Percentiles rank a stretch among this genome's conserved stretches.
phyloP scores from a whole-genome alignment of 768 basidiomycete genomes.

The Suillus fuscotomentosus region DNA sequence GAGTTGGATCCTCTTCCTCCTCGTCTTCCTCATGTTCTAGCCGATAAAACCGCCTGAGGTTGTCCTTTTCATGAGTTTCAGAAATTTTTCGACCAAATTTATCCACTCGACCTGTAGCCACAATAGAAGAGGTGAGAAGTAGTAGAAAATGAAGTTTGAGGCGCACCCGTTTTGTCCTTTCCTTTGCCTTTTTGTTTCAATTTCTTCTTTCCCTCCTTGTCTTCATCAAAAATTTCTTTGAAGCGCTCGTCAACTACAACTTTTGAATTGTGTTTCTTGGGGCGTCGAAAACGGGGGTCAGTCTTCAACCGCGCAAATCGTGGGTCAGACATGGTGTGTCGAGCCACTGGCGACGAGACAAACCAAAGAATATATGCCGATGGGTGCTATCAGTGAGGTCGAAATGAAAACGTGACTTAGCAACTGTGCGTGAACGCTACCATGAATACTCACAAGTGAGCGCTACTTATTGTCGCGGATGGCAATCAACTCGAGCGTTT shows the following conservation, averaged over 20 bases:
- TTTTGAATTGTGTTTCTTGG: conserved; percentile 77
- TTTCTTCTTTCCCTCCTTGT: conserved; percentile 35
- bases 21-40: conserved; percentile 47
- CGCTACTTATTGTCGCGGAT: not conserved
- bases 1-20: conserved; percentile 28
- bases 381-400: not conserved
- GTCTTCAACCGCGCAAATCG: conserved; percentile 84
- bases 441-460: not conserved
- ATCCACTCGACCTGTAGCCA: conserved; percentile 61
- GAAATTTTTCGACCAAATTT: conserved; percentile 83
- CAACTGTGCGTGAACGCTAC: not conserved
- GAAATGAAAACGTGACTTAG: not conserved
- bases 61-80: conserved; percentile 68
- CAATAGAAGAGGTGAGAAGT: not conserved
- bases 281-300: conserved; percentile 90
- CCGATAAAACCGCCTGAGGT: conserved; percentile 78
- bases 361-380: not conserved
- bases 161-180: conserved; percentile 15
- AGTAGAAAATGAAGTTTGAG: not conserved
- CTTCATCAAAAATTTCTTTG: conserved; percentile 65
- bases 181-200: conserved; percentile 33
- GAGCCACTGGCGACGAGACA: not conserved
- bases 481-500: not conserved
- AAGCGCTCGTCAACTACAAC: conserved; percentile 92
- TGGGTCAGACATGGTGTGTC: conserved; percentile 64